Evolutionary conservation across 768 basidiomycete species (phyloP), one percentile per base, ranked within the genome.

Genomic region (Kwoniella pini): DNA sequence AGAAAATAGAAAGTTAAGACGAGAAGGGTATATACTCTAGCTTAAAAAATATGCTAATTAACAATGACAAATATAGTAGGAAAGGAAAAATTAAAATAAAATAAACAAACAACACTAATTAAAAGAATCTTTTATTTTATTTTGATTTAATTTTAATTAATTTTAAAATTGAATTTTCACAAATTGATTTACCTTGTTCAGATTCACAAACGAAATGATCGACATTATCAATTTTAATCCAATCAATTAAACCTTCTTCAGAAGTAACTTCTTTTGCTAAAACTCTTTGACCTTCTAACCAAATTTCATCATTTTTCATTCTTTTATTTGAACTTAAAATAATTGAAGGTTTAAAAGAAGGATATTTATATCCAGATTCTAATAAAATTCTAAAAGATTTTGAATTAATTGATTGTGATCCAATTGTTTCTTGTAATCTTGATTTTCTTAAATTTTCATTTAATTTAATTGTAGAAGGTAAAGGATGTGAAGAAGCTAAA

Each of bases 181-280:
- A 71, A 5, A 62, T 56, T 43, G 17, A 31, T 49, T 33, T 60
- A 6, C 67, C 70, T 9, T 58, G 15, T 9, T 58, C 24, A 6
- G 40, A 42, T 43, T 64, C 63, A 56, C 70, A 71, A 21, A 71
- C 70, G 38, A 42, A 61, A 48, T 71, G 67, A 10, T 57, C 64
- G 0, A 57, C 59, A 10, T 51, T 57, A 9, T 55, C 22, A 5
- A 75, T 63, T 45, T 70, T 63, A 1, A 42, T 44, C 74, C 74
- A 75, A 17, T 57, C 49, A 13, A 72, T 43, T 61, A 72, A 54
- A 4, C 72, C 75, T 17, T 69, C 68, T 46, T 75, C 69, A 19
- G 64, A 55, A 15, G 72, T 78, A 17, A 78, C 71, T 40, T 76
- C 77, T 60, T 75, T 69, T 6, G 69, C 73, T 43, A 78, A 51